Evolutionary conservation across 441 rosid species (phyloP).

Genomic region (Erodium moschatum): DNA sequence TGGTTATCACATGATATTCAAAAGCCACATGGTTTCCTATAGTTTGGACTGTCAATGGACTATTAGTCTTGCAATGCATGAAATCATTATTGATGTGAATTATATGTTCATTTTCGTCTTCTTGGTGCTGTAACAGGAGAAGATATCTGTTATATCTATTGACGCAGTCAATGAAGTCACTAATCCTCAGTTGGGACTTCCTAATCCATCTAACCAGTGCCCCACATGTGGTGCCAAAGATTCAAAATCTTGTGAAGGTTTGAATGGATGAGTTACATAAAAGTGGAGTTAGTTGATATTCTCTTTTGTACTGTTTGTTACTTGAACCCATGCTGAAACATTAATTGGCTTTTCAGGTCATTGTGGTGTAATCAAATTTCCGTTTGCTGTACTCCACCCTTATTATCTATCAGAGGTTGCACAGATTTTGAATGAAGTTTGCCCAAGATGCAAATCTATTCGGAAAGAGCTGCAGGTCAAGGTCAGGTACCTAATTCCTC

Average conservation of each 20-base stretch:
- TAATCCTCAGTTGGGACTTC: conserved; percentile 72
- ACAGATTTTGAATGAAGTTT: conserved; percentile 55
- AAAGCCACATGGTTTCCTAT: not conserved
- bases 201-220: conserved; percentile 58
- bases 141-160: conserved; percentile 38
- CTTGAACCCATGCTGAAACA: conserved; percentile 19
- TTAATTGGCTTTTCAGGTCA: conserved; percentile 48
- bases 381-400: conserved; percentile 52
- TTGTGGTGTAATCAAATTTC: conserved; percentile 63
- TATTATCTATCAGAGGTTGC: conserved; percentile 65
- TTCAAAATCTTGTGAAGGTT: conserved; percentile 72
- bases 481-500: conserved; percentile 42
- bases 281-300: conserved; percentile 12
- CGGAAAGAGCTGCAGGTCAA: conserved; percentile 46
- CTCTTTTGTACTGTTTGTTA: conserved; percentile 10
- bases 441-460: conserved; percentile 80
- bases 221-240: conserved; percentile 57
- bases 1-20: not conserved
- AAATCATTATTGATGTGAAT: not conserved
- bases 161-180: conserved; percentile 48
- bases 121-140: conserved; percentile 42
- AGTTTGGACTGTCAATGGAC: not conserved
- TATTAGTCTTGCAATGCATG: not conserved
- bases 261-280: conserved; percentile 18
- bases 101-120: not conserved